These are phyloP conservation scores for Schizopora paradoxa DNA, from an alignment of 1,284 basidiomycete species.

Conservation along the genomic window DNA sequence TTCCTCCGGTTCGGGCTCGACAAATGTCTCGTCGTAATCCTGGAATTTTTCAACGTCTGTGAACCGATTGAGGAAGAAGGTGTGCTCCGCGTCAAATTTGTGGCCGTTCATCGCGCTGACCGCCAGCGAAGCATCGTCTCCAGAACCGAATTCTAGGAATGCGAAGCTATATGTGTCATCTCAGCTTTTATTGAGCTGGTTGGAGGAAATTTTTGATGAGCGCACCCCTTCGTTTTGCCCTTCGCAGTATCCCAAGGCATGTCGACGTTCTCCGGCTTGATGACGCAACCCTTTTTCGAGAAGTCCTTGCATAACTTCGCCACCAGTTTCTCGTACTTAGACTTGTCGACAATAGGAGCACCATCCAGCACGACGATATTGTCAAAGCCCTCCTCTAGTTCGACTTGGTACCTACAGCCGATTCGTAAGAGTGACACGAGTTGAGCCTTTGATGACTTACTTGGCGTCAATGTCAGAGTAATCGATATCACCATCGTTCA, in stretches of 20 bases:
- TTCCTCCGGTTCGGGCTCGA: slow-evolving; percentile 75
- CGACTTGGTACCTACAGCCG: slow-evolving; percentile 67
- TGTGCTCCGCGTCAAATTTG: slow-evolving; percentile 90
- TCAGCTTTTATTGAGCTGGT: neutral
- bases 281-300: slow-evolving; percentile 68
- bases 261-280: slow-evolving; percentile 72
- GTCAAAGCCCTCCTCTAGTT: slow-evolving; percentile 79
- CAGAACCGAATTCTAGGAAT: slow-evolving; percentile 84
- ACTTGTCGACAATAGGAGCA: slow-evolving; percentile 79
- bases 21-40: slow-evolving; percentile 78
- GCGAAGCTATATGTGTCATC: slow-evolving; percentile 56
- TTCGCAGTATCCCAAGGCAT: slow-evolving; percentile 81
- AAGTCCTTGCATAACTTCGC: slow-evolving; percentile 82
- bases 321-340: slow-evolving; percentile 73
- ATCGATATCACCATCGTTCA: slow-evolving; percentile 73
- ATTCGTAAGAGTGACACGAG: slow-evolving; percentile 14
- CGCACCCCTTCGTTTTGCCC: slow-evolving; percentile 85
- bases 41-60: slow-evolving; percentile 88
- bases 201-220: slow-evolving; percentile 11
- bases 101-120: slow-evolving; percentile 79
- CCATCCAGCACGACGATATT: slow-evolving; percentile 86
- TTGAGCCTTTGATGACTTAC: slow-evolving; percentile 34
- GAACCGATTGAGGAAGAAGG: slow-evolving; percentile 87
- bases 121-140: slow-evolving; percentile 80
- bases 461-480: slow-evolving; percentile 93